Evolutionary conservation across 2,329 filamentous ascomycete genomes (phyloP), one percentile per base, ranked within the genome.

Genomic region (Intubia oerlemansii): DNA sequence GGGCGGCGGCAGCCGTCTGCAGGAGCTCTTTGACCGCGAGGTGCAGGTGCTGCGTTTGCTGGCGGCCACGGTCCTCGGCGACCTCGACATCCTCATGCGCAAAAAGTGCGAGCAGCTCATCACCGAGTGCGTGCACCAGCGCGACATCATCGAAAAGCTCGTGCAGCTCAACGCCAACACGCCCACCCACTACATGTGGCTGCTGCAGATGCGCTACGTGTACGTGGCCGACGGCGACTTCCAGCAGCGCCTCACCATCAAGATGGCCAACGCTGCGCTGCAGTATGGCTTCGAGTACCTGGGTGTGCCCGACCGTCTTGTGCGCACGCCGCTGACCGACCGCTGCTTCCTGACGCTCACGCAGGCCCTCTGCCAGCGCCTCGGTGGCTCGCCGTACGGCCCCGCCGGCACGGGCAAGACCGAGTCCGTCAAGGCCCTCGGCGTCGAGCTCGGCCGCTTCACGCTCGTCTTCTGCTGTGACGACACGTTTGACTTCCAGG

Each of bases 381-480:
- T 99, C 22, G 88, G 88, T 54, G 88, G 90, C 30, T 98, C 90
- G 27, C 88, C 88, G 1, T 98, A 98, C 44, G 88, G 88, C 29
- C 88, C 88, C 39, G 88, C 88, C 34, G 88, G 88, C 58, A 99
- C 88, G 25, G 88, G 88, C 49, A 99, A 99, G 54, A 99, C 88
- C 0, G 88, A 99, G 48, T 98, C 88, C 2, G 88, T 99, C 48
- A 99, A 99, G 53, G 88, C 88, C 13, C 65, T 99, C 16, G 90
- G 88, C 58, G 66, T 98, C 4, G 84, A 98, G 49, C 71, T 99
- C 31, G 90, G 88, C 47, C 74, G 90, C 34, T 99, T 98, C 49
- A 98, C 90, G 2, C 67, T 99, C 16, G 90, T 99, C 17, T 98
- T 99, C 58, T 98, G 90, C 51, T 99, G 88, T 56, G 88, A 99